Conservation (phyloP, 345 rosid genomes). For the Geranium rotundifolium region DNA sequence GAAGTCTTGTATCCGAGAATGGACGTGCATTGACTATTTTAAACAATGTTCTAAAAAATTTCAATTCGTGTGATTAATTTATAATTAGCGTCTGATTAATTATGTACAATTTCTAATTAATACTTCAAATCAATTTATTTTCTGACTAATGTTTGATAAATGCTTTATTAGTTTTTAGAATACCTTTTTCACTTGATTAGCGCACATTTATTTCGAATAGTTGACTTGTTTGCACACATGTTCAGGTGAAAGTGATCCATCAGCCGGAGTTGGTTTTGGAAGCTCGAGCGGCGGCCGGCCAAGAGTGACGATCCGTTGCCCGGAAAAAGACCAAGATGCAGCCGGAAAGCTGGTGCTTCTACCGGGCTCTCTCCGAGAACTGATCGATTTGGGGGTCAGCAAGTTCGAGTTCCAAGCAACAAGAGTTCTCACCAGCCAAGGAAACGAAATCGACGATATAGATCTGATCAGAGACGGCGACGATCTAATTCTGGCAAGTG, state of each 20-base stretch:
- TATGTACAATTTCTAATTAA: no score
- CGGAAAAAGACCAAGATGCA: slow-evolving; percentile 24
- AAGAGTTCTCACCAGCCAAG: slow-evolving; percentile 44
- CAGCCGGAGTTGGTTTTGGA: not conserved
- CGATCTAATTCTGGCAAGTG: slow-evolving; percentile 41
- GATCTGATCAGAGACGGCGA: slow-evolving; percentile 74
- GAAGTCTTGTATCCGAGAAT: no score
- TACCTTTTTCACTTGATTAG: no score
- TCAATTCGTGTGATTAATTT: no score
- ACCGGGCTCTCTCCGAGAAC: slow-evolving; percentile 53
- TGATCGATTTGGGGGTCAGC: slow-evolving; percentile 35
- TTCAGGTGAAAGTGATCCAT: slow-evolving; percentile 25
- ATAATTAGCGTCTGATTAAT: no score
- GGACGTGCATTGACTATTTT: no score
- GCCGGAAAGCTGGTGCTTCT: slow-evolving; percentile 39
- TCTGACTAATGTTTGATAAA: no score
- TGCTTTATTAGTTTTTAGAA: no score
- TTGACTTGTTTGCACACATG: no score
- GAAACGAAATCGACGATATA: slow-evolving; percentile 69
- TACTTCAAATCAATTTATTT: no score
- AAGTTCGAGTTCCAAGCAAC: slow-evolving; percentile 36
- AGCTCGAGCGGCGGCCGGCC: slow-evolving; percentile 11
- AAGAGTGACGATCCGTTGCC: slow-evolving; percentile 55
- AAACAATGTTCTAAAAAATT: no score
- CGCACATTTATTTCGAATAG: no score